Base-by-base conservation (phyloP, 1,139 yeast species). In the Candida tropicalis region DNA sequence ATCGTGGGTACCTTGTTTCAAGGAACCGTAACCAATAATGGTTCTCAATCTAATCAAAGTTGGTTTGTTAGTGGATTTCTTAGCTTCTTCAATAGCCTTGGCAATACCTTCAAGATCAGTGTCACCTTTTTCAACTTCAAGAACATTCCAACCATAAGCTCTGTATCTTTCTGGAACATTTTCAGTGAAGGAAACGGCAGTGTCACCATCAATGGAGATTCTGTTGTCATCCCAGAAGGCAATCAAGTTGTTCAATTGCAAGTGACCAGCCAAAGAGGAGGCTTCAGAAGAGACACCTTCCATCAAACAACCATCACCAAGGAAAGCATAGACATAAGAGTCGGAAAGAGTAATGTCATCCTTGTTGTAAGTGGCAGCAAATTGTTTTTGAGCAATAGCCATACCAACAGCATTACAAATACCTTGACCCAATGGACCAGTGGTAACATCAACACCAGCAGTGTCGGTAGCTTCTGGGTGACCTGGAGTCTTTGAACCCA, bases 351-450 rank as follows among this genome's bases (percentile, higher is more conserved):
- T 71, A 70, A 70, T 80, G 58, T 79, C 87, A 56, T 96, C 95
- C 77, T 86, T 88, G 85, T 93, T 91, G 82, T 84, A 93, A 55
- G 86, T 84, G 52, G 97, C 96, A 55, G 95, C 97, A 51, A 89
- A 74, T 70, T 91, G 95, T 55, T 84, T 82, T 73, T 89, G 96
- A 49, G 97, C 99, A 64, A 93, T 79, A 49, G 99, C 99, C 60
- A 95, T 66, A 74, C 99, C 99, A 59, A 93, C 97, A 44, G 97
- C 98, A 67, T 91, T 91, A 60, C 87, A 79, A 60, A 93, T 81
- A 83, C 99, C 99, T 76, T 93, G 99, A 66, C 99, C 99, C 61
- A 93, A 82, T 50, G 99, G 99, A 68, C 99, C 99, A 50, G 99
- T 91, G 68, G 99, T 91, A 62, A 91, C 96, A 66, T 95, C 99